These are phyloP conservation scores for Antitrichia curtipendula DNA, from an alignment of 225 moss, liverwort and hornwort species.

Conservation along the genomic window DNA sequence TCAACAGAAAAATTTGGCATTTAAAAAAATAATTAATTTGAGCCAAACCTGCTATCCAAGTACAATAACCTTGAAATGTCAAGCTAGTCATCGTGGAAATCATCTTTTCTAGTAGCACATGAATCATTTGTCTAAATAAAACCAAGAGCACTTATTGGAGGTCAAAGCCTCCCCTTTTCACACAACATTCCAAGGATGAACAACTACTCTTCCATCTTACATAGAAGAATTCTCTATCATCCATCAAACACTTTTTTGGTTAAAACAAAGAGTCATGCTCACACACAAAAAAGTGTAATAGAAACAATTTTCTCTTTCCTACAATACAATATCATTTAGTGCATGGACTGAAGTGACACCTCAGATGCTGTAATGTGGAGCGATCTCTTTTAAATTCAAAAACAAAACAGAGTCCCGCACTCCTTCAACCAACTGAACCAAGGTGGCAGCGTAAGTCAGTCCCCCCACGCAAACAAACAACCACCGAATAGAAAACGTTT, in stretches of 20 bases:
- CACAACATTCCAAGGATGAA: background rate
- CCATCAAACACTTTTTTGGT: background rate
- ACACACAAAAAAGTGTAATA: background rate
- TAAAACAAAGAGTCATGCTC: background rate
- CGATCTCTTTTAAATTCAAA: too few relatives aligned
- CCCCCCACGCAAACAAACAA: too few relatives aligned
- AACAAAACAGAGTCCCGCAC: background rate
- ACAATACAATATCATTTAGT: background rate
- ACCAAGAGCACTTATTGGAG: accelerated
- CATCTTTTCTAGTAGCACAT: background rate
- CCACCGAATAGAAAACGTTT: too few relatives aligned
- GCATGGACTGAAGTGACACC: background rate
- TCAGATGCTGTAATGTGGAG: background rate
- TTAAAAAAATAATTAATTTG: too few relatives aligned
- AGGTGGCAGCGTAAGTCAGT: too few relatives aligned
- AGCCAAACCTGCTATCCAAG: too few relatives aligned
- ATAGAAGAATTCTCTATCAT: background rate
- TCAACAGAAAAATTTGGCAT: too few relatives aligned
- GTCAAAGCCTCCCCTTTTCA: background rate
- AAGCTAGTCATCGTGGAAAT: background rate
- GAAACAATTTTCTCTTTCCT: background rate
- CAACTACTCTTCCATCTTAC: background rate
- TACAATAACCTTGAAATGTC: too few relatives aligned
- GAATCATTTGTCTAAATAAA: too few relatives aligned
- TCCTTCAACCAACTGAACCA: background rate